phyloP scores from a whole-genome alignment of 345 rosid genomes.

The Geranium brycei region DNA sequence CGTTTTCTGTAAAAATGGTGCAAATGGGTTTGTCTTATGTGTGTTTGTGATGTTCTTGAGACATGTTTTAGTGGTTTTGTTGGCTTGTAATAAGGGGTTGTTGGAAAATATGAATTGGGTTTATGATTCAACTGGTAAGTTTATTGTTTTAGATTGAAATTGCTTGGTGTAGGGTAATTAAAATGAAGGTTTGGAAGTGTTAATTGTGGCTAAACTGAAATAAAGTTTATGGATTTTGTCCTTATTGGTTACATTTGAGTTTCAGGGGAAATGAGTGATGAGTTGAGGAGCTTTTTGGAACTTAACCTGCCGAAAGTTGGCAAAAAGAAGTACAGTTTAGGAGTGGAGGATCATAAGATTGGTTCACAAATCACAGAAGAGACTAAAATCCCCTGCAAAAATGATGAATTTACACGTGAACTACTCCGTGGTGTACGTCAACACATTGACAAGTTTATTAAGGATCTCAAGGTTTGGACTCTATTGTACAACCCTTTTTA shows the following conservation, averaged over 20 bases:
- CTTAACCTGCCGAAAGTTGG: constrained; percentile 81
- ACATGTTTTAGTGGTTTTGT: too few species aligned
- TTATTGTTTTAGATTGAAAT: too few species aligned
- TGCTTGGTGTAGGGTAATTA: too few species aligned
- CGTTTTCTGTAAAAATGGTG: too few species aligned
- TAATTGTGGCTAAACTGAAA: too few species aligned
- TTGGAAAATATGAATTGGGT: too few species aligned
- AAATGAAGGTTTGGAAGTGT: too few species aligned
- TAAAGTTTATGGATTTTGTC: not conserved
- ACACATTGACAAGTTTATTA: constrained; percentile 73
- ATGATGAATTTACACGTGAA: constrained; percentile 76
- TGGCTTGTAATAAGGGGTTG: too few species aligned
- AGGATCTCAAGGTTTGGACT: constrained; percentile 69
- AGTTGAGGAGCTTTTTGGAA: constrained; percentile 73
- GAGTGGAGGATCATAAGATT: constrained; percentile 73
- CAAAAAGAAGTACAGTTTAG: constrained; percentile 70
- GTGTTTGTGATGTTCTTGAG: too few species aligned
- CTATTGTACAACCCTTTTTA: not conserved
- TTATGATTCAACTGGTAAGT: too few species aligned
- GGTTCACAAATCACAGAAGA: constrained; percentile 73
- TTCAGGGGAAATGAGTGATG: constrained; percentile 62
- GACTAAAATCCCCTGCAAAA: constrained; percentile 74
- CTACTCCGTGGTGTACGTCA: constrained; percentile 77
- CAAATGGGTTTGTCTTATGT: too few species aligned
- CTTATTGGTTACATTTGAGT: not conserved